phyloP scores from a whole-genome alignment of 2,329 filamentous ascomycete genomes.

The Elsinoe perseae region DNA sequence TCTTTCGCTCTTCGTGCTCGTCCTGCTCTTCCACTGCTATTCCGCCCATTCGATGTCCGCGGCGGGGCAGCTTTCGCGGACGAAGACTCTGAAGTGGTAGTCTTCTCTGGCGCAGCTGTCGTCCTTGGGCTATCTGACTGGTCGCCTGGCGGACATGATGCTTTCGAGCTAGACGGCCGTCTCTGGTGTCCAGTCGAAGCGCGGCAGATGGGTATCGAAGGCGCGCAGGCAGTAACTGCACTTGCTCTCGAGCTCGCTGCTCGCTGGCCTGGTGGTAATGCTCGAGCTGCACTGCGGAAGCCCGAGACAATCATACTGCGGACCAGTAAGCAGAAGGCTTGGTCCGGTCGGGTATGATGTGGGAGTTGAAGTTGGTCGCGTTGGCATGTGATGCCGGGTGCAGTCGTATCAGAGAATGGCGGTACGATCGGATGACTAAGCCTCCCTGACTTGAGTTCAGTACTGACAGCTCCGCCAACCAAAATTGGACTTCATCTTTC shows the following conservation, averaged over 20 bases:
- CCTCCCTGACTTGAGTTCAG: not conserved
- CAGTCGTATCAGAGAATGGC: constrained; percentile 13
- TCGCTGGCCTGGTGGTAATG: constrained; percentile 8
- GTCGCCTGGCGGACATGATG: constrained; percentile 39
- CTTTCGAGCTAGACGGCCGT: constrained; percentile 44
- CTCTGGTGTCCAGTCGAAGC: constrained; percentile 35
- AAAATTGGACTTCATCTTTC: too few species aligned
- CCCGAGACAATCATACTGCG: constrained; percentile 11
- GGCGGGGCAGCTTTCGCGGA: constrained; percentile 18
- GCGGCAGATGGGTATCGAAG: constrained; percentile 7
- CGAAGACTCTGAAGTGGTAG: constrained; percentile 23
- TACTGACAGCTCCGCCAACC: too few species aligned
- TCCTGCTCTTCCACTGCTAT: constrained; percentile 17
- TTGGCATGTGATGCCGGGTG: constrained; percentile 6
- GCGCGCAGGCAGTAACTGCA: constrained; percentile 3
- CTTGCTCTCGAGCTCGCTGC: not conserved
- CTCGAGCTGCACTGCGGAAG: constrained; percentile 13
- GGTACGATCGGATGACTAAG: constrained; percentile 1
- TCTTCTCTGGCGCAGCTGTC: constrained; percentile 22
- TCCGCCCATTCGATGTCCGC: constrained; percentile 11
- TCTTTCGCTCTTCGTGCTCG: constrained; percentile 13
- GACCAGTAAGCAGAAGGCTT: not conserved
- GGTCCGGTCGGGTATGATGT: not conserved
- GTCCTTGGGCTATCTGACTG: constrained; percentile 20
- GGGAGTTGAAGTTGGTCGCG: not conserved